These are phyloP conservation scores for Dendrobium nobile DNA, from an alignment of 106 monocot species.

Conservation along the genomic window DNA sequence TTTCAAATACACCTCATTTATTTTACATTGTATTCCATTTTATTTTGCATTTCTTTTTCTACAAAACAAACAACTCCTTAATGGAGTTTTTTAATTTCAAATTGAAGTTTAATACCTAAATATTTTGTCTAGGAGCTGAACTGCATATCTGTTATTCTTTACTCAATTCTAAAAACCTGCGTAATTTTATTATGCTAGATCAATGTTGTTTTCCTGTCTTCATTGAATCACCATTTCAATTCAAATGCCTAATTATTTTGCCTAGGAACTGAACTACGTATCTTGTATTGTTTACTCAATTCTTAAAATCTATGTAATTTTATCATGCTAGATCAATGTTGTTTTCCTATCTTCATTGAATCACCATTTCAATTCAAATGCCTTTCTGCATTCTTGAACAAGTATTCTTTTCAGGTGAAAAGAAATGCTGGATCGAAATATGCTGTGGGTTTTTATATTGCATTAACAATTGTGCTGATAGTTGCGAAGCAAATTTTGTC, in stretches of 20 bases:
- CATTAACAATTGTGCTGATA: constrained; percentile 38
- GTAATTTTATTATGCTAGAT: background rate
- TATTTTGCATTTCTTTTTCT: no score
- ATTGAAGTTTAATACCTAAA: background rate
- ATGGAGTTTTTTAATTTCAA: background rate
- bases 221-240: background rate
- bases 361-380: background rate
- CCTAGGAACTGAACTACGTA: background rate
- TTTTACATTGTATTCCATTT: no score
- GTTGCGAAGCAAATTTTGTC: constrained; percentile 31
- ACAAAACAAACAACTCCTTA: no score
- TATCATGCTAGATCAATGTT: background rate
- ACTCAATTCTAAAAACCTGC: background rate
- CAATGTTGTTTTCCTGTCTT: background rate
- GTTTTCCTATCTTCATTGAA: background rate
- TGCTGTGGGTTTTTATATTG: constrained; percentile 37
- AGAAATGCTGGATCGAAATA: constrained; percentile 30
- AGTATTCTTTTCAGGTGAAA: constrained; percentile 44
- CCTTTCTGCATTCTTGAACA: background rate
- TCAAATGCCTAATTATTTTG: background rate
- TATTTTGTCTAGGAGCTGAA: no score
- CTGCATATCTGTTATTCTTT: no score
- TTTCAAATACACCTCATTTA: no score
- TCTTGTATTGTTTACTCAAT: background rate
- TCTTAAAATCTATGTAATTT: background rate